A percentile compares a stretch with the other conserved stretches of the same genome.
Conservation (phyloP, 139 green algal genomes). For the Nannochloris sp. region DNA sequence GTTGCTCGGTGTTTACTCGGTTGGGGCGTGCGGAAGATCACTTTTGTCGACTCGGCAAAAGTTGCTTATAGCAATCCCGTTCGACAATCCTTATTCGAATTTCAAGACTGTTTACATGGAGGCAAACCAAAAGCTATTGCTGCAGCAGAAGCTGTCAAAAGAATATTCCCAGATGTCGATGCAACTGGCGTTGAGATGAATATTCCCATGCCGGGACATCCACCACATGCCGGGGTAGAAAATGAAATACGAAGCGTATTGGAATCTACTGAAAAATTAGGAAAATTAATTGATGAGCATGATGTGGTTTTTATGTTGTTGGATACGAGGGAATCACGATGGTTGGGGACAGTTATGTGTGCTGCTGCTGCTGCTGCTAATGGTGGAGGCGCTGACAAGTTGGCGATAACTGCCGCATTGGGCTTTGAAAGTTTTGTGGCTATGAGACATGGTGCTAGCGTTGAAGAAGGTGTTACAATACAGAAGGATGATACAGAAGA, state of each 20-base stretch:
- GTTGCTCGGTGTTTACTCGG: constrained; percentile 85
- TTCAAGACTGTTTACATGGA: constrained; percentile 83
- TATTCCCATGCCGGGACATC: constrained; percentile 91
- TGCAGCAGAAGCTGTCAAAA: constrained; percentile 67
- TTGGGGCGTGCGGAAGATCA: constrained; percentile 85
- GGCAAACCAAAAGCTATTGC: constrained; percentile 80
- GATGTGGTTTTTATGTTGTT: constrained; percentile 93
- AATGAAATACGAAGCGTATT: too few species aligned
- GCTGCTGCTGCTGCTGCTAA: too few species aligned
- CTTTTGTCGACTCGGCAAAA: constrained; percentile 71
- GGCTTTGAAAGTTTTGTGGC: constrained; percentile 89
- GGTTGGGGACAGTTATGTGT: constrained; percentile 84
- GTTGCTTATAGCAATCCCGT: constrained; percentile 88
- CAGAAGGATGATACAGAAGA: background rate
- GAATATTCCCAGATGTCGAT: constrained; percentile 58
- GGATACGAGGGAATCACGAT: constrained; percentile 90
- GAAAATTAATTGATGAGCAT: constrained; percentile 49
- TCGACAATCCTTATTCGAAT: constrained; percentile 82
- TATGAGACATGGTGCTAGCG: constrained; percentile 65
- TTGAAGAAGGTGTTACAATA: background rate
- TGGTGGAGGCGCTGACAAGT: constrained; percentile 46
- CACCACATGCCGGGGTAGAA: constrained; percentile 26
- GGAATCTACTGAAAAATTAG: background rate
- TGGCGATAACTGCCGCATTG: constrained; percentile 87
- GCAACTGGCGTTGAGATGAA: constrained; percentile 42